Base-by-base conservation (phyloP, 805 yeast genomes). In the Jamesozyma hellenica region DNA sequence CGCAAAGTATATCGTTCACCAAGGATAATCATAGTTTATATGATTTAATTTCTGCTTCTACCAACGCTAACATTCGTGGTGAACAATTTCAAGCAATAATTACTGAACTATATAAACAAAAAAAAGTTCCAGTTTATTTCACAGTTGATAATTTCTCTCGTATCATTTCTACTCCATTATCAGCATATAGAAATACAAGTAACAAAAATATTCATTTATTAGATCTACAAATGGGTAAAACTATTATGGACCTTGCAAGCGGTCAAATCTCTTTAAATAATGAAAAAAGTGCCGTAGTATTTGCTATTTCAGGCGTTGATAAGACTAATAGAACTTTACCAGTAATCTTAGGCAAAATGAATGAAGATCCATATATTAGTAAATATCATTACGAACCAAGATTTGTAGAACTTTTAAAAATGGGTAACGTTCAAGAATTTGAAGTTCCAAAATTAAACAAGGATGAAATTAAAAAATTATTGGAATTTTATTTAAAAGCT, bases 71-170 rank as follows among this genome's bases (percentile, higher is more conserved):
- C 45, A 53, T 53, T 32, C 60, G 64, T 41, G 69, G 67, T 7
- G 53, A 54, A 23, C 72, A 77, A 16, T 75, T 82, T 49, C 65
- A 68, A 40, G 69, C 71, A 38, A 61, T 82, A 16, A 50, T 82
- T 3, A 56, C 65, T 2, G 86, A 82, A 61, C 62, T 85, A 38
- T 55, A 70, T 13, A 52, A 51, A 28, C 84, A 82, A 45, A 43
- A 60, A 2, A 41, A 54, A 13, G 57, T 65, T 29, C 88, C 90
- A 4, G 79, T 81, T 9, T 65, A 74, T 37, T 66, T 85, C 32
- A 70, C 94, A 3, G 68, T 86, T 32, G 96, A 87, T 58, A 78
- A 82, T 53, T 70, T 85, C 53, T 77, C 84, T 43, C 75, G 78
- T 3, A 61, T 84, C 42, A 57, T 77, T 11, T 71, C 77, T 29